Evolutionary conservation across 2,329 filamentous ascomycete species (phyloP), one percentile per base, ranked within the genome.

Genomic region (Cladophialophora chaetospira): DNA sequence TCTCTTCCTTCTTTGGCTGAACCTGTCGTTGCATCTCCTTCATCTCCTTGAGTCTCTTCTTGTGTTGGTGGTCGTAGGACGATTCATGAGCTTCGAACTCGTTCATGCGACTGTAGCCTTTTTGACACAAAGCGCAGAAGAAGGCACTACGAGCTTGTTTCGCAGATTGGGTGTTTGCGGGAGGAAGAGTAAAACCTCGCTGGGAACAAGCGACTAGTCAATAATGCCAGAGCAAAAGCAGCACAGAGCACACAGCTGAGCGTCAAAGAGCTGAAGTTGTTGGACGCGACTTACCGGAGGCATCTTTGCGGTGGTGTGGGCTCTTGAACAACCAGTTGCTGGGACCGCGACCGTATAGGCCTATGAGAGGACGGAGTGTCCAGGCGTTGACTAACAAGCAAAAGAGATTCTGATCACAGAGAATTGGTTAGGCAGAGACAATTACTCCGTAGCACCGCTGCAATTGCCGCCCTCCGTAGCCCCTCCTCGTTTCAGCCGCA

Each of bases 11-110:
- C 68, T 76, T 74, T 0, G 72, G 72, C 49, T 77, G 61, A 15
- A 63, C 54, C 35, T 63, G 61, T 54, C 50, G 57, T 43, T 65
- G 77, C 38, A 77, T 67, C 62, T 77, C 74, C 60, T 78, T 78
- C 17, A 78, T 69, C 36, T 78, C 75, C 56, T 75, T 72, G 5
- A 75, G 65, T 56, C 79, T 75, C 76, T 95, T 91, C 72, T 91
- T 92, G 74, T 99, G 94, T 66, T 89, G 89, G 75, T 99, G 94
- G 70, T 97, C 94, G 73, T 97, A 97, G 67, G 89, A 94, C 62
- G 86, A 86, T 55, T 97, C 89, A 72, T 99, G 94, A 5, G 92
- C 88, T 73, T 97, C 93, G 72, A 95, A 97, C 72, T 97, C 93
- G 70, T 95, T 93, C 81, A 96, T 93, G 54, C 94, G 91, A 1